Evolutionary conservation across 2,329 filamentous ascomycete species (phyloP), one percentile per base, ranked within the genome.

Genomic region (Aspergillus brunneoviolaceus): DNA sequence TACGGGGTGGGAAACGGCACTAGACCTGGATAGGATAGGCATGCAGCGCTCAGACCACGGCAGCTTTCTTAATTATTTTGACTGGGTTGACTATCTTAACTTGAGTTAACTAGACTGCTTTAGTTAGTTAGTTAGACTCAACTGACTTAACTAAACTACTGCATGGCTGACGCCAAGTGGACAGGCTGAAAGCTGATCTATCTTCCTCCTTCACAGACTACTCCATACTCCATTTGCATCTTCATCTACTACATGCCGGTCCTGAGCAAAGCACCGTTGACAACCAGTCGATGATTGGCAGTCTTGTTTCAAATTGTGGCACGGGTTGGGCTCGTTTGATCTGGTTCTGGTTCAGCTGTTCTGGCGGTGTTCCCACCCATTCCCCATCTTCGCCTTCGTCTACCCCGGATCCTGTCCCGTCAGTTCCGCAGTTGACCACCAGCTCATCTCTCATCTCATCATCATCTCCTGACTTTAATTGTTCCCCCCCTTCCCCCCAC

Each of bases 381-480:
- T 29, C 27, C 27, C 27, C 27, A 29, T 29, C 48, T 35, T 21
- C 54, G 55, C 52, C 58, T 51, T 57, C 52, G 29, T 59, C 50
- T 62, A 52, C 59, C 60, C 60, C 58, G 56, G 56, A 62, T 60
- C 60, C 53, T 54, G 54, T 53, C 63, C 51, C 57, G 50, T 60
- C 55, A 52, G 31, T 60, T 55, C 55, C 61, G 57, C 49, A 49
- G 29, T 25, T 52, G 54, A 53, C 53, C 50, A 49, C 57, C 35
- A 47, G 25, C 31, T 35, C 39, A 29, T 49, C 39, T 16, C 39
- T n/a, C 10, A 21, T 21, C 21, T 21, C 21, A 21, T 21, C 21
- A 35, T 14, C 19, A 33, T 35, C n/a, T 19, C 19, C 53, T 48
- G 39, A 19, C 53, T 47, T 6, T 10, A 2, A 2, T 19, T 31